Evolutionary conservation across 2,329 filamentous ascomycete species (phyloP).

Genomic region (Colletotrichum limetticola): DNA sequence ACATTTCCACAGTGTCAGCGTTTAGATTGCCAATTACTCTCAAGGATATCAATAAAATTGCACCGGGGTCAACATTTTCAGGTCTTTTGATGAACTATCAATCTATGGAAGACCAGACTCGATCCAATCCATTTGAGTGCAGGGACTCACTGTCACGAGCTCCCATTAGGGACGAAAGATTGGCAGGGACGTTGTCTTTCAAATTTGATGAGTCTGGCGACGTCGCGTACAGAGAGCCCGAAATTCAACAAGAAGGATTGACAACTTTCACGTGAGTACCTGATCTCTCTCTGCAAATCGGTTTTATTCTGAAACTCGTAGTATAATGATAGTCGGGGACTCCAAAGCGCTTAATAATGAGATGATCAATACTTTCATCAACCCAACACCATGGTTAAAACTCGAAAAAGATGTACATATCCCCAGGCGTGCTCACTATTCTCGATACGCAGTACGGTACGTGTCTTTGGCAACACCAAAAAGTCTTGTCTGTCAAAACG

Average conservation of each 20-base stretch:
- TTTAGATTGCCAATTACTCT: neutral
- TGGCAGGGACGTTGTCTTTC: fast-evolving
- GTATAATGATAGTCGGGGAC: neutral
- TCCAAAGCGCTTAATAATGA: neutral
- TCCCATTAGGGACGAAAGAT: neutral
- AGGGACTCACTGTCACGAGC: neutral
- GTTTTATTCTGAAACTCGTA: neutral
- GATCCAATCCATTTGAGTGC: fast-evolving
- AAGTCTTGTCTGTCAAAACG: too few species aligned
- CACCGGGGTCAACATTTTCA: neutral
- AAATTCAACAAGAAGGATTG: neutral
- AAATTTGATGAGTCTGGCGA: neutral
- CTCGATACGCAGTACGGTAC: neutral
- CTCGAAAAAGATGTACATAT: neutral
- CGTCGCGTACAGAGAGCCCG: neutral
- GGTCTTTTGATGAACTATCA: neutral
- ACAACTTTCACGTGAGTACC: neutral
- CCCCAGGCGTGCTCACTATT: neutral
- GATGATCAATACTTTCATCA: neutral
- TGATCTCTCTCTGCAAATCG: neutral
- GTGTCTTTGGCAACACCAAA: neutral
- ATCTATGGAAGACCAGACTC: neutral
- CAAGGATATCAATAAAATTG: neutral
- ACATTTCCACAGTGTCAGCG: neutral
- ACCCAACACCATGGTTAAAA: neutral